Conservation (phyloP, 768 basidiomycete species). For the Lentinus brumalis region DNA sequence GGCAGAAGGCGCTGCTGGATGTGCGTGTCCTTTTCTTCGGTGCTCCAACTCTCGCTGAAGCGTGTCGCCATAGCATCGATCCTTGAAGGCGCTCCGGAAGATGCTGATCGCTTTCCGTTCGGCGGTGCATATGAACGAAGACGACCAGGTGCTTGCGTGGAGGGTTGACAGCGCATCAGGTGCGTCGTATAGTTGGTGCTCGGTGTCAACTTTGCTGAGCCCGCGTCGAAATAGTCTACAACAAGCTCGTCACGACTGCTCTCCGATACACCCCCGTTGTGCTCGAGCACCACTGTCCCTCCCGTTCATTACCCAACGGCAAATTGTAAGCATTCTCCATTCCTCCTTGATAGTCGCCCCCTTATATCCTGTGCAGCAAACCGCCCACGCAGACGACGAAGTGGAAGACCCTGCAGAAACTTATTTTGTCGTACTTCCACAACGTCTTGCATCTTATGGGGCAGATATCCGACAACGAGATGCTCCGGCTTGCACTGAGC, state of each 20-base stretch:
- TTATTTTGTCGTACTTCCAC: constrained; percentile 87
- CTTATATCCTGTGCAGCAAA: constrained; percentile 55
- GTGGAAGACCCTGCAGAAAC: constrained; percentile 81
- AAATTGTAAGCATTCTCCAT: constrained; percentile 66
- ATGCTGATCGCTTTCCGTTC: constrained; percentile 89
- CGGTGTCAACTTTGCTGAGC: not conserved
- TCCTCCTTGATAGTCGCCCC: not conserved
- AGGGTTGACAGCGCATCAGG: constrained; percentile 81
- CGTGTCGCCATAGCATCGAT: constrained; percentile 64
- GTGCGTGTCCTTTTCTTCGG: constrained; percentile 39
- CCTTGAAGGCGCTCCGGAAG: constrained; percentile 80
- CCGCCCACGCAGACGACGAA: constrained; percentile 79
- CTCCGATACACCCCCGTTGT: constrained; percentile 91
- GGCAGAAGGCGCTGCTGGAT: constrained; percentile 90
- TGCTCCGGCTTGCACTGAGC: constrained; percentile 67
- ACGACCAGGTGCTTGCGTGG: constrained; percentile 79
- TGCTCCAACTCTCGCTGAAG: not conserved
- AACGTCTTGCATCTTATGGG: constrained; percentile 80
- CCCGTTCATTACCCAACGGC: constrained; percentile 78
- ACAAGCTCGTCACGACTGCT: constrained; percentile 85
- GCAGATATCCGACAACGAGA: constrained; percentile 69
- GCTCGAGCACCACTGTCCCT: constrained; percentile 84
- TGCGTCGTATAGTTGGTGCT: constrained; percentile 33
- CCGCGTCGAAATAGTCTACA: constrained; percentile 67
- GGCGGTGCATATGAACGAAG: constrained; percentile 88